Evolutionary conservation across 1,284 basidiomycete species (phyloP).

Genomic region (Entoloma clypeatum): DNA sequence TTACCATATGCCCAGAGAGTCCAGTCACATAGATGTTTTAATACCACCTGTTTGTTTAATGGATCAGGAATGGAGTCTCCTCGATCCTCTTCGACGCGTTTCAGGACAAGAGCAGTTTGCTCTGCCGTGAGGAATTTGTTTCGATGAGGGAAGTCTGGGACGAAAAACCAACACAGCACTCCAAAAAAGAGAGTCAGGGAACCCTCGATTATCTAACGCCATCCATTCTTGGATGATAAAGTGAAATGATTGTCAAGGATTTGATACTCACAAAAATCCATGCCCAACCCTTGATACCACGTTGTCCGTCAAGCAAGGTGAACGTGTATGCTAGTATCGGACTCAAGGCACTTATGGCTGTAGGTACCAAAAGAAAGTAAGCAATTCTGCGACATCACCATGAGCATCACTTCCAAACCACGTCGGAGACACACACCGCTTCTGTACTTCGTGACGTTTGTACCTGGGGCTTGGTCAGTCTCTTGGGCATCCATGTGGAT

Average conservation of each 20-base stretch:
- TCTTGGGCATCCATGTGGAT: background rate
- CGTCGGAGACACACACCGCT: constrained; percentile 38
- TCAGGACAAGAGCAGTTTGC: constrained; percentile 32
- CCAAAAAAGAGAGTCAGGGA: constrained; percentile 35
- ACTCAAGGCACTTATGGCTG: background rate
- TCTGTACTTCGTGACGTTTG: constrained; percentile 41
- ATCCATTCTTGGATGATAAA: background rate
- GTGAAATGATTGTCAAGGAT: no score
- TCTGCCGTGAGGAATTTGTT: constrained; percentile 34
- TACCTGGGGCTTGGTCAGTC: constrained; percentile 27
- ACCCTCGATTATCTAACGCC: constrained; percentile 43
- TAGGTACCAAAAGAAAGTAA: no score
- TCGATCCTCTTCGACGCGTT: constrained; percentile 36
- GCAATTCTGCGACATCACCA: no score
- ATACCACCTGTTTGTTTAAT: constrained; percentile 28
- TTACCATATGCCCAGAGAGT: constrained; percentile 37
- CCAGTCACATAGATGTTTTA: constrained; percentile 35
- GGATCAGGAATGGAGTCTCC: constrained; percentile 37
- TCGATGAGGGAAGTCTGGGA: constrained; percentile 39
- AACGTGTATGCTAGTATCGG: constrained; percentile 30
- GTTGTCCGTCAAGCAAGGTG: constrained; percentile 29
- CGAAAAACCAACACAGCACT: constrained; percentile 31
- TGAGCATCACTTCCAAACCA: no score
- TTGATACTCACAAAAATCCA: constrained; percentile 38
- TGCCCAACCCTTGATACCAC: constrained; percentile 35